phyloP scores from a whole-genome alignment of 345 rosid species.

The Reutealis trisperma region DNA sequence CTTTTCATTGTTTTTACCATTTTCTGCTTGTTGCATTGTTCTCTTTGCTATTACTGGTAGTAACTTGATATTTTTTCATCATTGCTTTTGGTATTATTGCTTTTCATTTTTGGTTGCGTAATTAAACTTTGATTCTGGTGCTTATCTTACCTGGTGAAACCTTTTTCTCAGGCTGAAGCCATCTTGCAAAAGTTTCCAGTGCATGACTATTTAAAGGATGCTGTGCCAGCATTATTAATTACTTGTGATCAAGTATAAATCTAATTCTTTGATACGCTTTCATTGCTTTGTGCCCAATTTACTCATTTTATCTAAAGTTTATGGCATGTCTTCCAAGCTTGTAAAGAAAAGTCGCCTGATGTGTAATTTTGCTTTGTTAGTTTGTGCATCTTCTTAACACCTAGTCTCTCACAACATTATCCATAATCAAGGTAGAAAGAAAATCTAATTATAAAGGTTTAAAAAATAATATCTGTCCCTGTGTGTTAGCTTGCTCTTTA shows the following conservation, averaged over 20 bases:
- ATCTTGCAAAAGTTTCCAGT: constrained; percentile 55
- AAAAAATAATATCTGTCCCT: too few species aligned
- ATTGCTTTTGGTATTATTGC: background rate
- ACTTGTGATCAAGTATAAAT: constrained; percentile 82
- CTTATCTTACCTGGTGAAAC: constrained; percentile 35
- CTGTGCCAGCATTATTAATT: constrained; percentile 59
- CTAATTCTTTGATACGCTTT: constrained; percentile 20
- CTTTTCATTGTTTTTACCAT: too few species aligned
- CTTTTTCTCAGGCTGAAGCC: constrained; percentile 78
- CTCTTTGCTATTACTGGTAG: background rate
- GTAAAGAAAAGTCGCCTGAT: background rate
- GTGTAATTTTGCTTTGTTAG: background rate
- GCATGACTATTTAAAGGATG: constrained; percentile 49
- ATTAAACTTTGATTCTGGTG: constrained; percentile 13
- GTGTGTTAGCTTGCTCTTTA: too few species aligned
- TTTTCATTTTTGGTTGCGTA: constrained; percentile 11
- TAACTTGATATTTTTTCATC: background rate
- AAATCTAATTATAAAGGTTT: background rate
- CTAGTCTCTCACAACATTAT: background rate
- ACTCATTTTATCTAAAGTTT: background rate
- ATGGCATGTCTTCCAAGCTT: constrained; percentile 8
- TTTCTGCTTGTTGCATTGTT: background rate
- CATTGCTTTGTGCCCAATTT: background rate
- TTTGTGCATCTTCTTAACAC: background rate
- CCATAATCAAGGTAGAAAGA: background rate